Evolutionary conservation across 2,329 filamentous ascomycete species (phyloP).

Genomic region (Phaeosphaeria sp.): DNA sequence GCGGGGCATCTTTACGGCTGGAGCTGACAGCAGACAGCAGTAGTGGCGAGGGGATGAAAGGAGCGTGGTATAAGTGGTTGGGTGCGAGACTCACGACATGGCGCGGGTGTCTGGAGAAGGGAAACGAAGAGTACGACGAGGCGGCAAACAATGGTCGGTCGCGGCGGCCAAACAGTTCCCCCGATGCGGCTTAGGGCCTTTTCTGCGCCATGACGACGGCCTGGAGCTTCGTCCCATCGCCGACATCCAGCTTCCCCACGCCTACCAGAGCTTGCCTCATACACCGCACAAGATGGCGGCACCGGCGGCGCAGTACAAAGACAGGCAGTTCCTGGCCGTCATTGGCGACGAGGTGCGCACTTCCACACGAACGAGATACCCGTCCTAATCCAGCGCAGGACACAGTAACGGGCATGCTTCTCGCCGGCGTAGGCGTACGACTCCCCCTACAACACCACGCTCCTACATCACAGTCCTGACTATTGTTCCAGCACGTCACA

Average conservation of each 20-base stretch:
- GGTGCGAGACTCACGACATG: conserved; percentile 30
- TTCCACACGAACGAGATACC: too few relatives aligned
- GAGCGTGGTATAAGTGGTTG: neutral
- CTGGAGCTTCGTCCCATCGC: conserved; percentile 14
- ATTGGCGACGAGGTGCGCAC: conserved; percentile 87
- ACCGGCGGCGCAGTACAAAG: conserved; percentile 67
- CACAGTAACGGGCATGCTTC: conserved; percentile 92
- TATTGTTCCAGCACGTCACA: conserved; percentile 76
- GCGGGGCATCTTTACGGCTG: conserved; percentile 65
- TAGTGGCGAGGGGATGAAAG: neutral
- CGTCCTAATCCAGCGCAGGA: conserved; percentile 64
- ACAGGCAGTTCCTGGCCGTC: conserved; percentile 94
- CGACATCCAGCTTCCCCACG: conserved; percentile 21
- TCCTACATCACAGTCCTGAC: neutral
- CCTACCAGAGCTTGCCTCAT: conserved; percentile 22
- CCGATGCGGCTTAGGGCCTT: conserved; percentile 24
- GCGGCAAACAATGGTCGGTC: conserved; percentile 14
- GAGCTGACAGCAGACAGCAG: conserved; percentile 5
- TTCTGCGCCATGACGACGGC: conserved; percentile 34
- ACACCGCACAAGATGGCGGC: conserved; percentile 61
- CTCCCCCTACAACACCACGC: neutral
- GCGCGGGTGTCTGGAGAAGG: conserved; percentile 15
- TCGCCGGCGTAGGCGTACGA: conserved; percentile 91
- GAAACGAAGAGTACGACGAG: conserved; percentile 11
- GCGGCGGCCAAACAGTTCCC: conserved; percentile 28